A percentile compares a stretch with the other conserved stretches of the same genome.
phyloP scores from a whole-genome alignment of 2,329 filamentous ascomycete species.

The Clarireedia sp. region DNA sequence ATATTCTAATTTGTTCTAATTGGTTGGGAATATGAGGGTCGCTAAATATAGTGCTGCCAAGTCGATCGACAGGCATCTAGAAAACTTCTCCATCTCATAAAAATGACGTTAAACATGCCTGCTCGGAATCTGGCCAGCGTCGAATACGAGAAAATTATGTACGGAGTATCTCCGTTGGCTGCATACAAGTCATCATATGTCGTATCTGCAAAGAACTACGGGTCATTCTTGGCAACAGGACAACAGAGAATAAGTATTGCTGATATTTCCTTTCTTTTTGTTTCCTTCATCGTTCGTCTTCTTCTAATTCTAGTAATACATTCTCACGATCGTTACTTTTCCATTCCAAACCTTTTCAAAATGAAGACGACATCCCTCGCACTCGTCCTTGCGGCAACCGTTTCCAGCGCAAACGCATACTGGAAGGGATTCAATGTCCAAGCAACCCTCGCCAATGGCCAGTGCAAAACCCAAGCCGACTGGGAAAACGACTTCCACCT shows the following conservation, averaged over 20 bases:
- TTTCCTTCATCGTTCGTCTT: not conserved
- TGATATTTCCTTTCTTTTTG: not conserved
- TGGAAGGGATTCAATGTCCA: constrained; percentile 37
- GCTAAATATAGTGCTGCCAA: not conserved
- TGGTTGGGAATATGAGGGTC: not conserved
- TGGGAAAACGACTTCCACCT: constrained; percentile 58
- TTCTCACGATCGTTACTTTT: not conserved
- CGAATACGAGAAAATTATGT: not conserved
- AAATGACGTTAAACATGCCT: not conserved
- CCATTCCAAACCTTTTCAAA: not conserved
- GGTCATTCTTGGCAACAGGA: not conserved
- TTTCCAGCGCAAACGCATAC: constrained; percentile 30
- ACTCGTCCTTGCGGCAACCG: constrained; percentile 28
- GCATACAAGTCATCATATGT: not conserved
- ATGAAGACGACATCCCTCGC: constrained; percentile 24
- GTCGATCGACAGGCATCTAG: not conserved
- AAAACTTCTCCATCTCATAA: not conserved
- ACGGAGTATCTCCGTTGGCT: not conserved
- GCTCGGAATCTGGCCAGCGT: not conserved
- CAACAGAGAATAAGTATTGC: not conserved
- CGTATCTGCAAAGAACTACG: not conserved
- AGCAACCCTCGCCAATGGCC: constrained; percentile 38
- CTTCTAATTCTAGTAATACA: not conserved
- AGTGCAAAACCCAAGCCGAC: constrained; percentile 59
- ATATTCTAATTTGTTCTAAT: not conserved